Evolutionary conservation across 2,329 filamentous ascomycete genomes (phyloP), one percentile per base, ranked within the genome.

Genomic region (Elsinoe necatrix): DNA sequence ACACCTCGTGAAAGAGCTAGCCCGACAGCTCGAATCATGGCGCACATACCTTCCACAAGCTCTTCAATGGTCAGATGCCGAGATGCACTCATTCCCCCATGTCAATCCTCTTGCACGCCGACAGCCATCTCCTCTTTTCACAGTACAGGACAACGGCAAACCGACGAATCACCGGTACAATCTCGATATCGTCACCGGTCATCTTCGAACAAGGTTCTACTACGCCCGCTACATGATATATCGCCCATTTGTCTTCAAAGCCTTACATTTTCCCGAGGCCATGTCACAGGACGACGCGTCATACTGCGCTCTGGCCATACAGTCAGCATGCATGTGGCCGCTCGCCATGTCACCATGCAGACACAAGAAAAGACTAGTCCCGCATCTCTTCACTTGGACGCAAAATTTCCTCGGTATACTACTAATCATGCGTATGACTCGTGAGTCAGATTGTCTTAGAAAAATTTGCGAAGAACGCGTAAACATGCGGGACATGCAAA

Each of bases 361-460:
- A 59, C 72, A 76, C 55, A 77, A 77, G 65, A 85, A 84, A 67
- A 71, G 81, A 34, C 71, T 84, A 4, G 69, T 84, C 0, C 81
- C 81, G 0, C 77, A 78, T 57, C 63, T 80, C 1, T 84, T 82
- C 63, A 80, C 81, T 55, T 84, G 81, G 77, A 80, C 80, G 7
- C 80, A 84, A 61, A 82, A 82, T 59, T 73, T 84, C 41, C 72
- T 84, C 43, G 78, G 78, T 2, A 77, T 83, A 21, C 69, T 85
- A 21, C 63, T 84, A 45, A 71, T 84, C 16, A 64, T 84, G 34
- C 77, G 80, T 42, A 70, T 83, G 60, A 78, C 77, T 11, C 72
- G 71, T 16, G 76, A 78, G 57, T 76, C 80, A 43, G 73, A 74
- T 1, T 75, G 79, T 57, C 64, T 85, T 37, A 63, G 68, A 21